Evolutionary conservation across 768 basidiomycete species (phyloP), one percentile per base, ranked within the genome.

Genomic region (Gloeopeniophorella convolvens): DNA sequence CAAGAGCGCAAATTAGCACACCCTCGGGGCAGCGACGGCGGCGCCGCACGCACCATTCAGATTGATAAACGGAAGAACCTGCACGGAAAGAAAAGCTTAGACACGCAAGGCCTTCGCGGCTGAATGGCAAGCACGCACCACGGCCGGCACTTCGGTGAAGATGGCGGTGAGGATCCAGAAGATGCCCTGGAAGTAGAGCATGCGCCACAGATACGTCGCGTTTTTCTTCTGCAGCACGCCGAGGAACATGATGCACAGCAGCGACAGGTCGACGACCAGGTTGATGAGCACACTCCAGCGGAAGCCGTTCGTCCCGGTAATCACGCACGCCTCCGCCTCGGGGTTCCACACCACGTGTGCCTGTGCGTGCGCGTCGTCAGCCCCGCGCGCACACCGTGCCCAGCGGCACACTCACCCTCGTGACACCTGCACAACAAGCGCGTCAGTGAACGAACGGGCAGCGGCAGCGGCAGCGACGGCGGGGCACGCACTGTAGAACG

Each of bases 111-210:
- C 37, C 13, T n/a, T 6, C 11, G 11, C 10, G 37, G 37, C 2
- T 6, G 3, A 7, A 5, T 20, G 10, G 3, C 10, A 36, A 30
- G 5, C 9, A 43, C 54, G 54, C 30, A 56, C 54, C 39, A 56
- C 41, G 15, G 54, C 45, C 5, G 54, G 54, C n/a, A 56, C 45
- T 21, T 56, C 54, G 2, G 54, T 54, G 3, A 16, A 4, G 12
- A 46, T 34, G 2, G 51, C 45, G 9, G 45, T 43, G 24, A 52
- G 2, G 11, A 56, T 53, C 54, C 54, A 56, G 21, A 46, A 53
- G 9, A 56, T 37, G 12, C 52, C 42, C 15, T 56, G 55, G 34
- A 56, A 12, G 39, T 54, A 56, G 26, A 56, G 47, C 55, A 56
- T 48, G 30, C 47, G 45, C 55, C 55, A 56, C 11, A 56, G 55